A percentile compares a stretch with the other conserved stretches of the same genome.
phyloP scores from a whole-genome alignment of 23 red algal species.

The Pyropia yezoensis region DNA sequence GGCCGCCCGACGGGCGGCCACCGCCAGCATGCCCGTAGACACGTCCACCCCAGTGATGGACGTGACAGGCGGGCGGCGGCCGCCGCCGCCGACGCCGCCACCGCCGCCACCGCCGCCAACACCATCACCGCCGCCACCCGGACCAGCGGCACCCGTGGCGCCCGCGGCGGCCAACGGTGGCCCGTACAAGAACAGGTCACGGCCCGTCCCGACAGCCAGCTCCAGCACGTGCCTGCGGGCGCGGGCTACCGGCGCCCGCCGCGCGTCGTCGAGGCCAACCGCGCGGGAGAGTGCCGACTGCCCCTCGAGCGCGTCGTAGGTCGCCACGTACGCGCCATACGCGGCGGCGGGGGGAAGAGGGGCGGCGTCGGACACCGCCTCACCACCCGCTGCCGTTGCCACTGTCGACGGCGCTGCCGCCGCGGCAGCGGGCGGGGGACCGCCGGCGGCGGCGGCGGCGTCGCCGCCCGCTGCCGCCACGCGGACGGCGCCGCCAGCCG shows the following conservation, averaged over 20 bases:
- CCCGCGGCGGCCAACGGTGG: neutral
- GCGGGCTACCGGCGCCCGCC: conserved; percentile 18
- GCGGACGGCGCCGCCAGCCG: no score
- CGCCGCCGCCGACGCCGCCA: no score
- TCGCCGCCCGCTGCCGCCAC: no score
- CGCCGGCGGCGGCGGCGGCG: no score
- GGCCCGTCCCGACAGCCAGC: conserved; percentile 54
- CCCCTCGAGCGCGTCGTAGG: conserved; percentile 52
- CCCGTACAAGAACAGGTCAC: conserved; percentile 55
- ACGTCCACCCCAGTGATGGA: conserved; percentile 56
- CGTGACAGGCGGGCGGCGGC: neutral
- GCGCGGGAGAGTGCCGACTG: conserved; percentile 13
- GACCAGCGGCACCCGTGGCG: no score
- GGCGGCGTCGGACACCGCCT: neutral
- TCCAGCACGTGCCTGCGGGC: conserved; percentile 51
- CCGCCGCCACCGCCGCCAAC: no score
- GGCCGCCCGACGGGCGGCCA: conserved; percentile 15
- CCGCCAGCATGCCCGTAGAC: conserved; percentile 29
- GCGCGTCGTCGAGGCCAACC: conserved; percentile 41
- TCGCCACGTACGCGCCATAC: conserved; percentile 38
- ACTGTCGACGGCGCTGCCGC: no score
- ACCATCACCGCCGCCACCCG: no score
- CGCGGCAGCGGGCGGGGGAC: no score
- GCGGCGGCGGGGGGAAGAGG: conserved; percentile 1
- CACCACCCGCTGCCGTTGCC: no score